A percentile compares a stretch with the other conserved stretches of the same genome.
Evolutionary conservation across 805 yeast genomes (phyloP).

Genomic region (Hanseniaspora meyeri): DNA sequence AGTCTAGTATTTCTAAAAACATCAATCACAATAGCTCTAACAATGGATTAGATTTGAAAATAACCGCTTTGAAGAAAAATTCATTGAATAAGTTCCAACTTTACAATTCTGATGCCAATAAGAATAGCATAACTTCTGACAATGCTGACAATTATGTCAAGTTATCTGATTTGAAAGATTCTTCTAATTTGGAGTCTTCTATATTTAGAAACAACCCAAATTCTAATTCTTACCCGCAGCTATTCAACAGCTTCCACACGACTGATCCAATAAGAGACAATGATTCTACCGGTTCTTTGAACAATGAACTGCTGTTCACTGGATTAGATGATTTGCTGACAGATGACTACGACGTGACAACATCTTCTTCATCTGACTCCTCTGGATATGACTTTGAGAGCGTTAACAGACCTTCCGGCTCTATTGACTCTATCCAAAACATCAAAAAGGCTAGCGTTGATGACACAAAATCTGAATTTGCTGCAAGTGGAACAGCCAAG

Average conservation of each 20-base stretch:
- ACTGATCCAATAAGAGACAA: neutral
- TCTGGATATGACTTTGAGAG: neutral
- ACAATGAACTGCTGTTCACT: neutral
- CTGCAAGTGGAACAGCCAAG: neutral
- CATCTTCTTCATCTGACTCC: conserved; percentile 6
- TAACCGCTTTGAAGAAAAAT: conserved; percentile 13
- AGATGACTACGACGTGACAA: conserved; percentile 5
- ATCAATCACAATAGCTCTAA: neutral
- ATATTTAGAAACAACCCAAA: neutral
- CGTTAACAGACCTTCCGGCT: neutral
- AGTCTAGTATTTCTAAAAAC: conserved; percentile 12
- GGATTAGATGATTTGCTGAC: conserved; percentile 2
- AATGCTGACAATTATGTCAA: neutral
- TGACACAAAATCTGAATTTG: neutral
- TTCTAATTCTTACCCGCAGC: neutral
- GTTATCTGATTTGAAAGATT: neutral
- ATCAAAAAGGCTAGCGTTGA: neutral
- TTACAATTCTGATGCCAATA: neutral
- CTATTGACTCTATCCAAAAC: neutral
- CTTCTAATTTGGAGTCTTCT: neutral
- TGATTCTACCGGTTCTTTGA: neutral
- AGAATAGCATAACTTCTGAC: neutral
- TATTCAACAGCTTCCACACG: neutral
- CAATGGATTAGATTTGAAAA: conserved; percentile 9
- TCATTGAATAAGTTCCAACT: conserved; percentile 2